Base-by-base conservation (phyloP, 2,329 filamentous ascomycete genomes). In the Pezicula rhizophila region DNA sequence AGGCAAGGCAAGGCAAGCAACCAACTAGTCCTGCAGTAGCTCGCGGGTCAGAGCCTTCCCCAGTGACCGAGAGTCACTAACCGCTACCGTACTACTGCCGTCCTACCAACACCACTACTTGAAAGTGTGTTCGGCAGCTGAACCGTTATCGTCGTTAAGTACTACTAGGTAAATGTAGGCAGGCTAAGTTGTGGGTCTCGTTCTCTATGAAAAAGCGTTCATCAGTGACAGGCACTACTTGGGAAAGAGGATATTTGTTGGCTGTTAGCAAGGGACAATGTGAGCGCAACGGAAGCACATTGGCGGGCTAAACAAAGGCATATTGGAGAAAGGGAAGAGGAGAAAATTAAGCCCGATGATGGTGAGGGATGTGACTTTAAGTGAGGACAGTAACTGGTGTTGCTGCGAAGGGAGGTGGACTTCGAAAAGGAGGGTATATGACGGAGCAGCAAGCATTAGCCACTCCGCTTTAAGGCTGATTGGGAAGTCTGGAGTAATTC, bases 381-480 rank as follows among this genome's bases (percentile, higher is more conserved):
- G 51, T 53, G 50, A 54, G 47, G 42, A 48, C 37, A 39, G 44
- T 23, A 23, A 7, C 23, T 23, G 43, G 26, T 49, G 38, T 15
- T 54, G 56, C 49, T 50, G 57, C 40, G 54, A 47, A 54, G 50
- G 51, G 55, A 52, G 50, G 48, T 49, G 38, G 52, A 49, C 35
- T 46, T n/a, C 18, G 45, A 10, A 15, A 50, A 48, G 54, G 47
- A 56, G 59, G 55, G 55, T 55, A 61, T 60, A 57, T 56, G 53
- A 57, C 53, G 55, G 58, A 56, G 45, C 53, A 45, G 48, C 53
- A 55, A 56, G 60, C 59, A 61, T 59, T 59, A 50, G 56, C 49
- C 55, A 25, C 44, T 59, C 58, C 53, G 55, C 55, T 61, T 62
- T 64, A 63, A 64, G 61, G 60, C 61, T 63, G 61, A 61, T 63